These are phyloP conservation scores for Aspergillus sp. DNA, from an alignment of 2,329 filamentous ascomycete species.

Conservation along the genomic window DNA sequence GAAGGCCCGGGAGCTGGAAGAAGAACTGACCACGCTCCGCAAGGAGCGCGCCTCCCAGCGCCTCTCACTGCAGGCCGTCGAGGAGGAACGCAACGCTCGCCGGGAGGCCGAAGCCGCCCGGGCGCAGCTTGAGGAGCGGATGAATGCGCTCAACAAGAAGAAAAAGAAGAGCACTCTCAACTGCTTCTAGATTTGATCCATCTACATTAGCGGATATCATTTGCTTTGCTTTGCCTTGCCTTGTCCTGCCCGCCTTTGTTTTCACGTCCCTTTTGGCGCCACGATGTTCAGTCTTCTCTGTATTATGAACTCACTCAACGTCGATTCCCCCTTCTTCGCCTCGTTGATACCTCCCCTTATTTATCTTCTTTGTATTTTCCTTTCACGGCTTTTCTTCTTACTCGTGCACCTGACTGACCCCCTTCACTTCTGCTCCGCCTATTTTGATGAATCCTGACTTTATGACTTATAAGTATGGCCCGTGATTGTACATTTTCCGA, in stretches of 20 bases:
- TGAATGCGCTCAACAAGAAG: conserved; percentile 88
- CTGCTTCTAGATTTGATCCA: conserved; percentile 73
- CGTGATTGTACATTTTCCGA: conserved; percentile 9
- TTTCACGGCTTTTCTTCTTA: not conserved
- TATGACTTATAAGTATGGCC: conserved; percentile 9
- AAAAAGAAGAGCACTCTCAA: conserved; percentile 95
- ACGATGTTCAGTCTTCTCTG: conserved; percentile 24
- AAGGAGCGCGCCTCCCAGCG: conserved; percentile 62
- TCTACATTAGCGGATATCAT: conserved; percentile 5
- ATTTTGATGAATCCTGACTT: conserved; percentile 12
- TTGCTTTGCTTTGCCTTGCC: too few relatives aligned
- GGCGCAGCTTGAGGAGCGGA: conserved; percentile 88
- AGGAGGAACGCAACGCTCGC: conserved; percentile 93
- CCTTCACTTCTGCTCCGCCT: not conserved
- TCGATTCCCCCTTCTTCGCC: conserved; percentile 23
- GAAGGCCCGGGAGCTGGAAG: conserved; percentile 75
- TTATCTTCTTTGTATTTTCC: conserved; percentile 12
- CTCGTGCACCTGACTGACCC: conserved; percentile 11
- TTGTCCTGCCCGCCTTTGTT: conserved; percentile 8
- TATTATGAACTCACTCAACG: conserved; percentile 31
- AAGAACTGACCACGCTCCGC: conserved; percentile 55
- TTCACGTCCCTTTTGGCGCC: conserved; percentile 12
- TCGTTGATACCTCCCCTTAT: conserved; percentile 25
- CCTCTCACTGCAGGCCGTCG: conserved; percentile 79
- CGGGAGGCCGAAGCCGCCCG: conserved; percentile 86